A percentile compares a stretch with the other conserved stretches of the same genome.
These are phyloP conservation scores for Chernovozyma sophiae-reginae DNA, from an alignment of 1,139 yeast species.

Conservation along the genomic window DNA sequence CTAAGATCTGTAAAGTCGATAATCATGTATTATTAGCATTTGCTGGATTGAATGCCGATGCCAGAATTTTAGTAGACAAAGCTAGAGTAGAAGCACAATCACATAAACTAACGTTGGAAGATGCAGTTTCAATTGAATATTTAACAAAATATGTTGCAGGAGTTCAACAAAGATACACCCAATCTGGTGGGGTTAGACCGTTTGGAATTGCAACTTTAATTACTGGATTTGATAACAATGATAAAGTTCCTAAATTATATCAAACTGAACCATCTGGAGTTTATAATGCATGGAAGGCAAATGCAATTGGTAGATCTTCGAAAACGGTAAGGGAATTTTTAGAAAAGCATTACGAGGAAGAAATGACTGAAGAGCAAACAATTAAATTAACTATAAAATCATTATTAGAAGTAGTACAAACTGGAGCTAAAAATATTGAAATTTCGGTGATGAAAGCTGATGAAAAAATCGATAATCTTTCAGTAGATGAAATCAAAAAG, in stretches of 20 bases:
- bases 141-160: constrained; percentile 94
- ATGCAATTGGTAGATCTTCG: constrained; percentile 92
- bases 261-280: constrained; percentile 98
- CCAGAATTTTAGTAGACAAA: constrained; percentile 88
- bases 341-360: constrained; percentile 84
- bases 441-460: constrained; percentile 81
- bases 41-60: constrained; percentile 98
- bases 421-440: constrained; percentile 96
- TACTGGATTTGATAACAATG: constrained; percentile 92
- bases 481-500: constrained; percentile 69
- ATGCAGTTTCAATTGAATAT: constrained; percentile 88
- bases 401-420: constrained; percentile 91
- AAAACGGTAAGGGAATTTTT: constrained; percentile 94
- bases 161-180: constrained; percentile 96
- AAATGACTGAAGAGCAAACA: constrained; percentile 64
- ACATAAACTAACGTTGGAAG: constrained; percentile 90
- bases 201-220: constrained; percentile 92
- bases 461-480: constrained; percentile 47
- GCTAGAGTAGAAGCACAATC: constrained; percentile 97
- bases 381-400: constrained; percentile 81
- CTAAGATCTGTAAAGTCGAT: constrained; percentile 88
- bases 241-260: constrained; percentile 73
- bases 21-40: constrained; percentile 88
- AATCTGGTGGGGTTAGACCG: constrained; percentile 95
- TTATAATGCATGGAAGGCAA: constrained; percentile 98